Percentiles rank a stretch among this genome's conserved stretches.
phyloP scores from a whole-genome alignment of 495 filamentous ascomycete genomes.

The Neurospora tetrasperma region DNA sequence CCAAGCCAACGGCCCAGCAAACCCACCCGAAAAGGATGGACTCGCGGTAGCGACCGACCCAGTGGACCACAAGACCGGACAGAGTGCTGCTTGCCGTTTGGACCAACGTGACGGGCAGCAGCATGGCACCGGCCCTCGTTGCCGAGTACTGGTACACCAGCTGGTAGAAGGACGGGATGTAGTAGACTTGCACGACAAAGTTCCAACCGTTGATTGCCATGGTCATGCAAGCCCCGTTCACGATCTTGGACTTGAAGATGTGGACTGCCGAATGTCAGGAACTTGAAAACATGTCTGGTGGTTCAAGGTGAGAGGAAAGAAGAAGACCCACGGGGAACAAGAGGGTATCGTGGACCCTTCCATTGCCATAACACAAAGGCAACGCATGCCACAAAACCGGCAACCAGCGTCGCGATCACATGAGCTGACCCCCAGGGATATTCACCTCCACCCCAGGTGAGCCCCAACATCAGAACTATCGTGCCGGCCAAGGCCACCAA shows the following conservation, averaged over 20 bases:
- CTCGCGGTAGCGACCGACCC: conserved; percentile 44
- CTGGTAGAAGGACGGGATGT: conserved; percentile 47
- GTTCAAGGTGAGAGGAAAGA: background rate
- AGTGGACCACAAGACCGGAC: conserved; percentile 42
- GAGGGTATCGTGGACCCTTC: conserved; percentile 22
- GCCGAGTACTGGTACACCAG: conserved; percentile 43
- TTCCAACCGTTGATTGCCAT: conserved; percentile 49
- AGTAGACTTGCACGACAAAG: conserved; percentile 44
- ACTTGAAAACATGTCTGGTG: background rate
- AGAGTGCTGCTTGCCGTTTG: conserved; percentile 42
- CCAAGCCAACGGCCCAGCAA: conserved; percentile 42
- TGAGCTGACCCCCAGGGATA: conserved; percentile 40
- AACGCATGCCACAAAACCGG: conserved; percentile 34
- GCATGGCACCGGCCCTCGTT: conserved; percentile 40
- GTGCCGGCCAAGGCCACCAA: conserved; percentile 12
- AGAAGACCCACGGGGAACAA: conserved; percentile 23
- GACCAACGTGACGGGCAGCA: conserved; percentile 43
- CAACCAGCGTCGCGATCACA: conserved; percentile 38
- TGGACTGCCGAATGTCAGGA: conserved; percentile 31
- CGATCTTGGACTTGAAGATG: conserved; percentile 40
- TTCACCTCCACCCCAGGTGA: conserved; percentile 44
- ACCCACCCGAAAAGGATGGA: conserved; percentile 43
- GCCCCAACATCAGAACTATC: conserved; percentile 22
- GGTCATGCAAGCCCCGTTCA: conserved; percentile 42
- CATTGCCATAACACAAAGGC: conserved; percentile 40